Conservation (phyloP, 2,329 filamentous ascomycete species). For the Meredithiella fracta region DNA sequence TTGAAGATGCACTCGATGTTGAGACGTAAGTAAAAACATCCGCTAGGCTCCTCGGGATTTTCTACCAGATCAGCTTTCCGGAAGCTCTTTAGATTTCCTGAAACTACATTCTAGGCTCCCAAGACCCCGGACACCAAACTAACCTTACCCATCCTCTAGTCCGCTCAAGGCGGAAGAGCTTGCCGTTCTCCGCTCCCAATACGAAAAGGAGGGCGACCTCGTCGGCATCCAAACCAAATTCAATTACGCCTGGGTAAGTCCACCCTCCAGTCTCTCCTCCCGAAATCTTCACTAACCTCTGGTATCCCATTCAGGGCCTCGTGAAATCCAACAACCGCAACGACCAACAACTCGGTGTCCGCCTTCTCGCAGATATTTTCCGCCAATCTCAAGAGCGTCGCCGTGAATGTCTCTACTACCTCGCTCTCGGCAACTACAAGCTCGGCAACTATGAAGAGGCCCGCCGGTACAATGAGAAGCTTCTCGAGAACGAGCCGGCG, state of each 20-base stretch:
- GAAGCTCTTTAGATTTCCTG: not conserved
- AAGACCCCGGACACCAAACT: not conserved
- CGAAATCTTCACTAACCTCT: conserved; percentile 9
- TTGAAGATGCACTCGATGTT: conserved; percentile 94
- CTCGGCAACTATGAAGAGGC: conserved; percentile 94
- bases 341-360: conserved; percentile 89
- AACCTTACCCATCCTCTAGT: conserved; percentile 29
- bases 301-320: conserved; percentile 46
- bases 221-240: conserved; percentile 97
- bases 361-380: conserved; percentile 91
- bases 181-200: conserved; percentile 80
- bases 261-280: too few relatives aligned
- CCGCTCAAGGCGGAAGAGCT: conserved; percentile 85
- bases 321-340: conserved; percentile 75
- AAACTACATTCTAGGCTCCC: too few relatives aligned
- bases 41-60: too few relatives aligned
- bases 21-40: conserved; percentile 59
- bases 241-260: conserved; percentile 90
- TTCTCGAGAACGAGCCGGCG: conserved; percentile 76
- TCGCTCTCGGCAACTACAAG: conserved; percentile 95
- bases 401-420: conserved; percentile 95
- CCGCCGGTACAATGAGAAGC: conserved; percentile 79
- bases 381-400: conserved; percentile 80
- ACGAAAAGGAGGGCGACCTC: conserved; percentile 94
- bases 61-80: too few relatives aligned